phyloP scores from a whole-genome alignment of 176 grass and related monocot genomes.

The Lolium rigidum region DNA sequence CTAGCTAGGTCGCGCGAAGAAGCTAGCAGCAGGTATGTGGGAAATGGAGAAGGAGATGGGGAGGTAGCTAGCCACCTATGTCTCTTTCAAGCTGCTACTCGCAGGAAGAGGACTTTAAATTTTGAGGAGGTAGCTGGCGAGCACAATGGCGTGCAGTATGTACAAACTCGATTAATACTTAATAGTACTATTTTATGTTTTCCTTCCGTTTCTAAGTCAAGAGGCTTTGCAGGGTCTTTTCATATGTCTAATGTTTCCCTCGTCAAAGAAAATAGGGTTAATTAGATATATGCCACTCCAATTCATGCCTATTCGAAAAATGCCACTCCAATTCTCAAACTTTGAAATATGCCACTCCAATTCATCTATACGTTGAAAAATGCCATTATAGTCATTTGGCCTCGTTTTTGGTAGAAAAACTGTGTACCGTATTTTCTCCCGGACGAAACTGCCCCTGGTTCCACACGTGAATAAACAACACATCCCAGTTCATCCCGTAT shows the following conservation, averaged over 20 bases:
- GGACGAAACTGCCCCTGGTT: too few species aligned
- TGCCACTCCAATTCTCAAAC: too few species aligned
- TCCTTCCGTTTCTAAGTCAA: conserved; percentile 45
- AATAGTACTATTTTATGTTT: conserved; percentile 46
- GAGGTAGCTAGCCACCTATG: conserved; percentile 28
- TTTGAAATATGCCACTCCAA: too few species aligned
- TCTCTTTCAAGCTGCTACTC: conserved; percentile 43
- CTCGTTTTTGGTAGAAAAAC: too few species aligned
- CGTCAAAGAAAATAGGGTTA: not conserved
- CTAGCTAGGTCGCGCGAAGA: conserved; percentile 4
- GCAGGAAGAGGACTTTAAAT: conserved; percentile 13
- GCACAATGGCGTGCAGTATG: conserved; percentile 1
- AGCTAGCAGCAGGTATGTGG: conserved; percentile 33
- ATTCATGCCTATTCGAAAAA: too few species aligned
- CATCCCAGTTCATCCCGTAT: too few species aligned
- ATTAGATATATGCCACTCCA: too few species aligned
- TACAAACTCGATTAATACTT: conserved; percentile 26
- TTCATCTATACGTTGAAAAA: too few species aligned
- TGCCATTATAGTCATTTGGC: too few species aligned
- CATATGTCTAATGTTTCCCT: conserved; percentile 54
- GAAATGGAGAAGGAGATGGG: conserved; percentile 28
- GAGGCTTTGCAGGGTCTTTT: conserved; percentile 43
- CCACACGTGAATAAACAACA: too few species aligned
- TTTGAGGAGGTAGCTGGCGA: not conserved
- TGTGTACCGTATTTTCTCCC: too few species aligned